Percentiles rank a stretch among this genome's conserved stretches.
phyloP scores from a whole-genome alignment of 2,329 filamentous ascomycete genomes.

The Pseudopithomyces maydicus region DNA sequence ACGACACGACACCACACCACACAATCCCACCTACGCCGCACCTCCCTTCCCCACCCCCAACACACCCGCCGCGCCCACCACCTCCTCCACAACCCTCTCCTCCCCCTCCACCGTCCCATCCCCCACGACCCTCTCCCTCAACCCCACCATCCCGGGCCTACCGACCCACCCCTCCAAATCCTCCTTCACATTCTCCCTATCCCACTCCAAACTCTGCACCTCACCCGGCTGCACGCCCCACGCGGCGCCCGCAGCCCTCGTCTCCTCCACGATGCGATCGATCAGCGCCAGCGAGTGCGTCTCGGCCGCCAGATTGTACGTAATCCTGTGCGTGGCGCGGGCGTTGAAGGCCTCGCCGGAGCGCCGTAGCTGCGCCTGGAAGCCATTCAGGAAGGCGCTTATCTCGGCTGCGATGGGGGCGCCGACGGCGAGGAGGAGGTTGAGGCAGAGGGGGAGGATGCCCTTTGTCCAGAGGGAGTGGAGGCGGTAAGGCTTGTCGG shows the following conservation, averaged over 20 bases:
- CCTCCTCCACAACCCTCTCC: slow-evolving; percentile 67
- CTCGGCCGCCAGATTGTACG: slow-evolving; percentile 75
- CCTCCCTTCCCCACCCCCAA: slow-evolving; percentile 31
- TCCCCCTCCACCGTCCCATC: slow-evolving; percentile 77
- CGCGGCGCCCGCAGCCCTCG: slow-evolving; percentile 56
- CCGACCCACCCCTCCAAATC: slow-evolving; percentile 84
- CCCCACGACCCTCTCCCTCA: slow-evolving; percentile 73
- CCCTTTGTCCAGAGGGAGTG: slow-evolving; percentile 91
- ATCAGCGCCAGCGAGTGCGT: slow-evolving; percentile 79
- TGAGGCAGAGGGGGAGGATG: slow-evolving; percentile 84
- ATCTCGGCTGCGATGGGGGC: slow-evolving; percentile 83
- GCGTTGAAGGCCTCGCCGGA: slow-evolving; percentile 74
- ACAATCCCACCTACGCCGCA: too few relatives aligned
- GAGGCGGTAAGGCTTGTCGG: slow-evolving; percentile 75
- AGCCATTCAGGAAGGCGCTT: slow-evolving; percentile 85
- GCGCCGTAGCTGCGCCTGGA: slow-evolving; percentile 75
- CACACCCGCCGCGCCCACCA: slow-evolving; percentile 44
- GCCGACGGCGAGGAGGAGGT: slow-evolving; percentile 82
- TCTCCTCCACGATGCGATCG: slow-evolving; percentile 70
- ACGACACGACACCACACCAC: too few relatives aligned
- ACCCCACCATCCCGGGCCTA: slow-evolving; percentile 59
- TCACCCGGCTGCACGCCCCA: slow-evolving; percentile 61
- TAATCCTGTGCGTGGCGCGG: slow-evolving; percentile 64
- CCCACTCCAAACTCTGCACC: slow-evolving; percentile 76
- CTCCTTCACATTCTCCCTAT: slow-evolving; percentile 72